Evolutionary conservation across 495 filamentous ascomycete species (phyloP), one percentile per base, ranked within the genome.

Genomic region (Cercophora sp.): DNA sequence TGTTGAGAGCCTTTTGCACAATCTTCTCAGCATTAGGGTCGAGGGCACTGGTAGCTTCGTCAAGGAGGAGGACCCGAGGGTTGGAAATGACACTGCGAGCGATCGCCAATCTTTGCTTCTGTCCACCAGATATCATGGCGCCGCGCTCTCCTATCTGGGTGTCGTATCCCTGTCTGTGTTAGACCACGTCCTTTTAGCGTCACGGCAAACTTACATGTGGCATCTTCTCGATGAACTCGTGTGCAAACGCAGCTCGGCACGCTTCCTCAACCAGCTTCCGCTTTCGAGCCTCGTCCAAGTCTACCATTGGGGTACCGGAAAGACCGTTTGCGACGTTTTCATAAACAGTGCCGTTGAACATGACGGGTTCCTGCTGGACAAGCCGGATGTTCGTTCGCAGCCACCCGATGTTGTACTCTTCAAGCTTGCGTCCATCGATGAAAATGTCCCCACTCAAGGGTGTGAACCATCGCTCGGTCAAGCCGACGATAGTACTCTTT

Each of bases 381-480:
- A 87, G 69, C 0, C 83, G 77, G 51, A 87, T 81, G 48, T 84
- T 80, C 1, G 76, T 74, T 48, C 84, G 69, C 71, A 80, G 80
- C 83, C 84, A 86, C 45, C 78, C 78, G 20, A 84, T 48, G 32
- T 85, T 66, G 18, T 84, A 56, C 13, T 79, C 72, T 1, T 72
- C 69, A 1, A 87, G 47, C 40, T 80, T 71, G 6, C 77, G 70
- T 1, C 74, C 79, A 22, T 79, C 77, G 3, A 85, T 72, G 3
- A 70, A 58, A 46, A 88, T 66, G 2, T 63, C 61, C 0, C 78
- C 78, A 11, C 63, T 68, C 25, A 66, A 48, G 31, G 91, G 85
- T 35, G 85, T 79, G 61, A 96, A 97, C 77, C 95, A 97, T 6
- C 93, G 80, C 62, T 96, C 88, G 24, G 96, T 77, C 4, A 96